Percentiles rank a stretch among this genome's conserved stretches.
Conservation (phyloP, 2,329 filamentous ascomycete species). For the Aschersonia sp. region DNA sequence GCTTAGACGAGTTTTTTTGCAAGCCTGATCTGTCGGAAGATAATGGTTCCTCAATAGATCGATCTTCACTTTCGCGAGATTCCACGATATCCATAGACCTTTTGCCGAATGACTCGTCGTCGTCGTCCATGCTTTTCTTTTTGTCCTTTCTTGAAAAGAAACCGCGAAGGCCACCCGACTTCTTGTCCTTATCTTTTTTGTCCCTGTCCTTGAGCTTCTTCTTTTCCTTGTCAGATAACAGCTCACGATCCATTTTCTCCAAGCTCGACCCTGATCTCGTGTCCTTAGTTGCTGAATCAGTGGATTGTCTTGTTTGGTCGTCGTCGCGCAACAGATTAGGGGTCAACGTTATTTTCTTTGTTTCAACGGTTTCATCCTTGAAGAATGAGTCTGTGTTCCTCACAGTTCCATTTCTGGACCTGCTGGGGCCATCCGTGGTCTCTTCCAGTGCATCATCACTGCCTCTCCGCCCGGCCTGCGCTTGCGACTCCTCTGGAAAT, state of each 20-base stretch:
- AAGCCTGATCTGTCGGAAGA: slow-evolving; percentile 26
- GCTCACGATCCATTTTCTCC: slow-evolving; percentile 47
- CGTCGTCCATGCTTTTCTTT: slow-evolving; percentile 40
- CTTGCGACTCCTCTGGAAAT: slow-evolving; percentile 13
- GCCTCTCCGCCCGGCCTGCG: slow-evolving; percentile 24
- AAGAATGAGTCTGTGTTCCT: slow-evolving; percentile 95
- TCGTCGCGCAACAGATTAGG: slow-evolving; percentile 86
- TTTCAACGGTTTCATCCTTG: slow-evolving; percentile 88
- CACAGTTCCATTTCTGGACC: slow-evolving; percentile 72
- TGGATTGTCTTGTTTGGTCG: slow-evolving; percentile 38
- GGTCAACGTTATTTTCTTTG: slow-evolving; percentile 92
- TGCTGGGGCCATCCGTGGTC: slow-evolving; percentile 35
- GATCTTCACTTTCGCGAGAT: slow-evolving; percentile 27
- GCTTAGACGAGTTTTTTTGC: slow-evolving; percentile 48
- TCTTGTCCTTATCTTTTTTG: slow-evolving; percentile 57
- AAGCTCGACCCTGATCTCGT: slow-evolving; percentile 49
- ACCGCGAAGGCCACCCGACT: slow-evolving; percentile 39
- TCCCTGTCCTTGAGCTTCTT: slow-evolving; percentile 63
- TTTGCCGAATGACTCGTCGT: slow-evolving; percentile 47
- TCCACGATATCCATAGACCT: slow-evolving; percentile 42
- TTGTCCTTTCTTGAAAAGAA: slow-evolving; percentile 50
- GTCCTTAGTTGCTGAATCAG: slow-evolving; percentile 28
- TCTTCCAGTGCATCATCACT: slow-evolving; percentile 55
- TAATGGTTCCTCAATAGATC: slow-evolving; percentile 21
- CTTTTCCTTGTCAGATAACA: slow-evolving; percentile 54